Evolutionary conservation across 2,329 filamentous ascomycete species (phyloP).

Genomic region (Sporothrix sp.): DNA sequence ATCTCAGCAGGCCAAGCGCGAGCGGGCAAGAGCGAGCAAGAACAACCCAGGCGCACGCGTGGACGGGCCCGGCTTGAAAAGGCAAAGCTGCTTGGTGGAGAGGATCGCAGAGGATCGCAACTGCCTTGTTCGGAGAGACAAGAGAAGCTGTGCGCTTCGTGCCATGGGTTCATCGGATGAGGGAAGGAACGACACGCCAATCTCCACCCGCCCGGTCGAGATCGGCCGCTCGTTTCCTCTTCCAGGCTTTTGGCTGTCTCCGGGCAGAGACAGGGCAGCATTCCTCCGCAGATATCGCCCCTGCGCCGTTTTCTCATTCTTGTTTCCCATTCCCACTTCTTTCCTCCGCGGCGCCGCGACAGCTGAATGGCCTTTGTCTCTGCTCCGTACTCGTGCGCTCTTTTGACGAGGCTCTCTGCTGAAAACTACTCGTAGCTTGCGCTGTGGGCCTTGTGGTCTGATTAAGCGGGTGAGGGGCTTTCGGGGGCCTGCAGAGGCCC

Average conservation of each 20-base stretch:
- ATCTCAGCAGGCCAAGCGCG: background rate
- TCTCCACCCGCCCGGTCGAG: background rate
- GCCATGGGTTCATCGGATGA: background rate
- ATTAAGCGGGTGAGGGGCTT: slow-evolving; percentile 3
- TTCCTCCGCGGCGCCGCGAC: background rate
- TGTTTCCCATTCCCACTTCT: background rate
- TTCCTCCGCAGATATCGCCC: too few relatives aligned
- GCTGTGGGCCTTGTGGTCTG: slow-evolving; percentile 4
- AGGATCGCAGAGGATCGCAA: too few relatives aligned
- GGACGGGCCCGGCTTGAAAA: too few relatives aligned
- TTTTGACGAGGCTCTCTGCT: too few relatives aligned
- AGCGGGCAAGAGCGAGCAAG: background rate
- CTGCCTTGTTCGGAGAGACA: background rate
- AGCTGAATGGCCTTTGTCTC: too few relatives aligned
- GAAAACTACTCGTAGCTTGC: background rate
- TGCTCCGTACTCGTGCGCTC: too few relatives aligned
- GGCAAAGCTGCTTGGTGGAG: too few relatives aligned
- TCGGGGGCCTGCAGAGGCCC: too few relatives aligned
- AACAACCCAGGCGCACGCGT: too few relatives aligned
- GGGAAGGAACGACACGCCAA: slow-evolving; percentile 4
- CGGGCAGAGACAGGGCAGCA: too few relatives aligned
- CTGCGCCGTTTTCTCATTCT: background rate
- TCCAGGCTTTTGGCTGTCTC: too few relatives aligned
- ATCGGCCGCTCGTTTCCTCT: background rate
- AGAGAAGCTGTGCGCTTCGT: too few relatives aligned